Conservation (phyloP, 2,329 filamentous ascomycete genomes). For the Colletotrichum coccodes region DNA sequence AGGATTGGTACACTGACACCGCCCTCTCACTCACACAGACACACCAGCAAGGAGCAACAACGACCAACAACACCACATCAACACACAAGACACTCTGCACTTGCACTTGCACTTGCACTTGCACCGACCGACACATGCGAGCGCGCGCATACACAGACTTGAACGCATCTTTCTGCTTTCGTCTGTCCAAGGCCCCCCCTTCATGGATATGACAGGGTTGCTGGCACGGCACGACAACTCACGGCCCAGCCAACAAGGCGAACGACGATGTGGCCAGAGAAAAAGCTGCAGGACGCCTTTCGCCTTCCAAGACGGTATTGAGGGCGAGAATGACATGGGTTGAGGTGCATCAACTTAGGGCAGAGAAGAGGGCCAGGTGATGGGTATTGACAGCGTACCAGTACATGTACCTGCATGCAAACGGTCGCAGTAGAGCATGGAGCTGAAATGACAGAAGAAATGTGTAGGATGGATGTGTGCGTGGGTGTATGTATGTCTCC, state of each 20-base stretch:
- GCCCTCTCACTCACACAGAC: constrained; percentile 14
- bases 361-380: constrained; percentile 19
- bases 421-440: constrained; percentile 7
- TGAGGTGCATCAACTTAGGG: constrained; percentile 13
- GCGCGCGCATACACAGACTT: constrained; percentile 1
- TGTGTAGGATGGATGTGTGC: constrained; percentile 6
- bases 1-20: constrained; percentile 17
- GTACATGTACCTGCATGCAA: constrained; percentile 30
- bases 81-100: neutral
- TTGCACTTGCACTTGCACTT: constrained; percentile 17
- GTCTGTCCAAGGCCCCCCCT: neutral
- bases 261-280: neutral
- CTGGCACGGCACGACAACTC: constrained; percentile 5
- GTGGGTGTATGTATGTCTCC: neutral
- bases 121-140: constrained; percentile 14
- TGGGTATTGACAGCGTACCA: constrained; percentile 25
- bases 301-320: neutral
- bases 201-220: constrained; percentile 4
- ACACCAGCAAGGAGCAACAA: neutral
- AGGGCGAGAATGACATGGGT: constrained; percentile 22
- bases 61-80: neutral
- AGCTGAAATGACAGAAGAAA: neutral
- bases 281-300: neutral
- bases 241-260: constrained; percentile 25
- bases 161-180: constrained; percentile 10